Evolutionary conservation across 2,329 filamentous ascomycete species (phyloP).

Genomic region (Colletotrichum tanaceti): DNA sequence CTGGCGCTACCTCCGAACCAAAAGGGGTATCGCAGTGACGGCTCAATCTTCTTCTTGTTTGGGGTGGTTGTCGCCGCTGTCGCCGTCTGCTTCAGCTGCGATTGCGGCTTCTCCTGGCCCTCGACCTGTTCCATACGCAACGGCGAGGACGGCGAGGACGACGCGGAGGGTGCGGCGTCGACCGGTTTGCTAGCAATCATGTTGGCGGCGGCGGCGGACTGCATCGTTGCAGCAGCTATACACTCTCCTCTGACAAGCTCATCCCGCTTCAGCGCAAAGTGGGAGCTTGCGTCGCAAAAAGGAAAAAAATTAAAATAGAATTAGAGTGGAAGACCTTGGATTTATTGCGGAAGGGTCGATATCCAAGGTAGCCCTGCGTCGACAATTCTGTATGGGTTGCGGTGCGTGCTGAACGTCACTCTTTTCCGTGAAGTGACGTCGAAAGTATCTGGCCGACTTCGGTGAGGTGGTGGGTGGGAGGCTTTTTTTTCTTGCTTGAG

Average conservation of each 20-base stretch:
- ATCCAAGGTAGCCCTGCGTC: constrained; percentile 19
- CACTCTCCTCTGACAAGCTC: constrained; percentile 14
- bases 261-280: constrained; percentile 33
- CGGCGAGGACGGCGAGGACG: constrained; percentile 16
- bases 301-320: not conserved
- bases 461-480: constrained; percentile 2
- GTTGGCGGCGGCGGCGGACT: constrained; percentile 40
- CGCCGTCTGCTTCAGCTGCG: constrained; percentile 29
- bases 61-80: constrained; percentile 11
- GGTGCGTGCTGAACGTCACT: constrained; percentile 20
- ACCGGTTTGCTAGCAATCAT: constrained; percentile 25
- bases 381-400: constrained; percentile 1
- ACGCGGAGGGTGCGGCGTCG: constrained; percentile 14
- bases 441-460: constrained; percentile 29
- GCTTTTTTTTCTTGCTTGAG: not conserved
- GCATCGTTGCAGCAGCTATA: constrained; percentile 44
- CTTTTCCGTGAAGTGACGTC: constrained; percentile 19
- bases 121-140: constrained; percentile 21
- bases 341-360: not conserved
- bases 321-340: not conserved
- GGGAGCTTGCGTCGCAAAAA: constrained; percentile 14
- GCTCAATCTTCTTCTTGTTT: constrained; percentile 53
- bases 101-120: constrained; percentile 22
- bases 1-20: constrained; percentile 98
- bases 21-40: constrained; percentile 75